phyloP scores from a whole-genome alignment of 2,329 filamentous ascomycete species.

The Trichophyton benhamiae region DNA sequence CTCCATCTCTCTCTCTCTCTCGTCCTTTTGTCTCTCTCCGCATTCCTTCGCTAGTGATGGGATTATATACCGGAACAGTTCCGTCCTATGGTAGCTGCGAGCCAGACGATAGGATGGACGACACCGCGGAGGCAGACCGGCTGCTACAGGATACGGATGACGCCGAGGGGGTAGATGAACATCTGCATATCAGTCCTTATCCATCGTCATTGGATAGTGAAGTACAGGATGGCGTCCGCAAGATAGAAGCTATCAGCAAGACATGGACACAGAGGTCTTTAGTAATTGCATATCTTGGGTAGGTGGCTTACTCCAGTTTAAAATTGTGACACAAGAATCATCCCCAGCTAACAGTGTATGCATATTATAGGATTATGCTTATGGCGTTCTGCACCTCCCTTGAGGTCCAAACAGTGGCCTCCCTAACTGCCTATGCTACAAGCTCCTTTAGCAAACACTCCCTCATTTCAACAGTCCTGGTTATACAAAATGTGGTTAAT shows the following conservation, averaged over 20 bases:
- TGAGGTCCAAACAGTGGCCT: constrained; percentile 51
- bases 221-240: constrained; percentile 38
- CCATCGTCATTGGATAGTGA: constrained; percentile 14
- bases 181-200: constrained; percentile 5
- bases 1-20: neutral
- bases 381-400: constrained; percentile 57
- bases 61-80: constrained; percentile 5
- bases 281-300: constrained; percentile 38
- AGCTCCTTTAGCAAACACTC: constrained; percentile 54
- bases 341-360: neutral
- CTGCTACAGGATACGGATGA: constrained; percentile 11
- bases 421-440: constrained; percentile 52
- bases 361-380: constrained; percentile 39
- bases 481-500: constrained; percentile 53
- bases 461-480: constrained; percentile 51
- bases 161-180: constrained; percentile 5
- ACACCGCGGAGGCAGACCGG: constrained; percentile 10
- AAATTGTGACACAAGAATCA: no score
- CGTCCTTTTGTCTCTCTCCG: no score
- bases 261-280: constrained; percentile 41
- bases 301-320: constrained; percentile 17
- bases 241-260: constrained; percentile 42
- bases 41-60: constrained; percentile 6
- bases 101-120: constrained; percentile 9
- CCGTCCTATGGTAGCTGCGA: constrained; percentile 13